Evolutionary conservation across 805 yeast species (phyloP), one percentile per base, ranked within the genome.

Genomic region (Saccharomycopsis vini): DNA sequence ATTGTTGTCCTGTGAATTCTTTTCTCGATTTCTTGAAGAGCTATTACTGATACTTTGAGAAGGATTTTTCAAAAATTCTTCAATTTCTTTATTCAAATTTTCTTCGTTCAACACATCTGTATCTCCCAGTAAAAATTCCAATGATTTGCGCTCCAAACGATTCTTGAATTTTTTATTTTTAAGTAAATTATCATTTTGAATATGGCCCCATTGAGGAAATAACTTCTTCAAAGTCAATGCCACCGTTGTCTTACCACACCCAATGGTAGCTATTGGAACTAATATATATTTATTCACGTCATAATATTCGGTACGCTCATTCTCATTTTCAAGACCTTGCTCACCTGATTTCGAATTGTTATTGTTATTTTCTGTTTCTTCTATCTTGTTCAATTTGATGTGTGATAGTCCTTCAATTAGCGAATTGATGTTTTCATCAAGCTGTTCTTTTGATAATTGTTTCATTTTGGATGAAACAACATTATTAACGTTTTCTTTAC

Each of bases 161-260:
- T 68, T 59, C 45, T 69, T 72, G n/a, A 71, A 67, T 5, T 67
- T 64, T 46, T 62, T 38, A 28, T 65, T 0, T 23, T 67, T 67
- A 4, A 66, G 63, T 20, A 84, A 66, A 51, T 84, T 75, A 61
- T 90, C 97, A 62, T 87, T 92, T 58, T 87, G 95, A 9, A 84
- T 67, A 53, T 80, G 83, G 0, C 73, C 80, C 81, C 95, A 81
- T 0, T 63, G 56, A 1, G 79, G 78, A 44, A 67, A 79, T 7
- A 89, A 59, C 7, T 67, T 55, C 0, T 55, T 49, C 33, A 92
- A 63, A 0, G 89, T 78, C 29, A 75, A 57, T 4, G 84, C 75
- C 0, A 84, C 73, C 0, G 97, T 87, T 0, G 97, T 88, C 57
- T 92, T 92, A 5, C 98, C 98, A 61, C 96, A 86, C 0, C 97